Percentiles rank a stretch among this genome's conserved stretches.
Conservation (phyloP, 1,284 basidiomycete genomes). For the Malassezia restricta region DNA sequence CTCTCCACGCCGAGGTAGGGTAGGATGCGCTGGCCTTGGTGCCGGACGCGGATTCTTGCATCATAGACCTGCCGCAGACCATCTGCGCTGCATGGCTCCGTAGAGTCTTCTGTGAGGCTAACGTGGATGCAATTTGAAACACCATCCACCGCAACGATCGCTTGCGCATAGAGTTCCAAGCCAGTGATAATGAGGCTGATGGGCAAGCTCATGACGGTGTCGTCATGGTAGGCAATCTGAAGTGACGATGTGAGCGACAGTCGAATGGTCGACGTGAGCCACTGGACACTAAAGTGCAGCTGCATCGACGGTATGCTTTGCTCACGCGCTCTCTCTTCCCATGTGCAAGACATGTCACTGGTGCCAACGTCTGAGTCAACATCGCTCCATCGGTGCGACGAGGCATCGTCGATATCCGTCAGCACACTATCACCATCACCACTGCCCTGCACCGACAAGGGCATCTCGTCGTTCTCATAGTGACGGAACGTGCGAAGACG, state of each 20-base stretch:
- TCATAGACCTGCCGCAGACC: neutral
- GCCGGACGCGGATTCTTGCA: conserved; percentile 48
- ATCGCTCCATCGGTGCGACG: conserved; percentile 8
- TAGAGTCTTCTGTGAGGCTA: conserved; percentile 52
- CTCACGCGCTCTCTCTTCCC: conserved; percentile 14
- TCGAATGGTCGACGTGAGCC: conserved; percentile 34
- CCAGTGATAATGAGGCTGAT: conserved; percentile 81
- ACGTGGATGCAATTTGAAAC: conserved; percentile 65
- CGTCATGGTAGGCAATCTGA: conserved; percentile 87
- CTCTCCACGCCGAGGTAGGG: conserved; percentile 86
- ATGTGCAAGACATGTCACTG: conserved; percentile 9
- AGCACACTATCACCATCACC: conserved; percentile 21
- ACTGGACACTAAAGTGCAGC: conserved; percentile 26
- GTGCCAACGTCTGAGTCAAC: conserved; percentile 14
- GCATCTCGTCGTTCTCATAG: conserved; percentile 12
- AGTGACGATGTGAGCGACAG: conserved; percentile 75
- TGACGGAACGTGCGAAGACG: conserved; percentile 12
- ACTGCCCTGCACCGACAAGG: conserved; percentile 5
- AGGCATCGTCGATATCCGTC: conserved; percentile 13
- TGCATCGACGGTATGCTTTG: neutral
- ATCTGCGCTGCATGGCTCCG: conserved; percentile 25
- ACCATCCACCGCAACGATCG: conserved; percentile 82
- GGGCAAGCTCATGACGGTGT: conserved; percentile 88
- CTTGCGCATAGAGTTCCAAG: conserved; percentile 69
- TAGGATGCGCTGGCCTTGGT: conserved; percentile 58